These are phyloP conservation scores for Neoarthrinium moseri DNA, from an alignment of 2,329 filamentous ascomycete genomes.

Conservation along the genomic window DNA sequence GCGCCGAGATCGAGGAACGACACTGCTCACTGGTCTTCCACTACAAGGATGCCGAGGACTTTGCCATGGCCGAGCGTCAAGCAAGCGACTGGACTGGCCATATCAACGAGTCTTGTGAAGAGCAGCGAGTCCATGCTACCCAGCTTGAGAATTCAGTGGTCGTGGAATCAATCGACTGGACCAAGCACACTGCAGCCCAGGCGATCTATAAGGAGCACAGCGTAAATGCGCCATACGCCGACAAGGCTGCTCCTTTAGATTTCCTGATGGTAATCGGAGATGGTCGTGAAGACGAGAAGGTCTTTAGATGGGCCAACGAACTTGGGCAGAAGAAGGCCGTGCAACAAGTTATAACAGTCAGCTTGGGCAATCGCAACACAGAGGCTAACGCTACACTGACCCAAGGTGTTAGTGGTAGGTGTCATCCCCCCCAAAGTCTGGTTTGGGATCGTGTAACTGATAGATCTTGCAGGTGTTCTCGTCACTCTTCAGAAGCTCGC, in stretches of 20 bases:
- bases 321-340: constrained; percentile 59
- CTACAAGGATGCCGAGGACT: constrained; percentile 79
- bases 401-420: constrained; percentile 85
- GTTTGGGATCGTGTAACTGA: constrained; percentile 13
- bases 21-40: constrained; percentile 91
- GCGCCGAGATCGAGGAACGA: constrained; percentile 85
- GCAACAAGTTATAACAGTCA: constrained; percentile 77
- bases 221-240: constrained; percentile 28
- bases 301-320: constrained; percentile 91
- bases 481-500: constrained; percentile 53
- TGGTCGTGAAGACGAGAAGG: constrained; percentile 87
- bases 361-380: constrained; percentile 82
- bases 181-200: constrained; percentile 80
- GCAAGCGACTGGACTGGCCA: constrained; percentile 90
- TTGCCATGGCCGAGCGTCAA: constrained; percentile 70
- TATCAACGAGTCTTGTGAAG: constrained; percentile 90
- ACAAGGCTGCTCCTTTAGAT: constrained; percentile 55
- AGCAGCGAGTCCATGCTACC: constrained; percentile 80
- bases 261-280: constrained; percentile 90
- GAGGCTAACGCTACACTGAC: constrained; percentile 83
- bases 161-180: constrained; percentile 83
- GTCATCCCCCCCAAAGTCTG: constrained; percentile 3
- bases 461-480: constrained; percentile 39
- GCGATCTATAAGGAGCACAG: constrained; percentile 65
- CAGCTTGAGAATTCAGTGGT: constrained; percentile 77